Percentiles rank a stretch among this genome's conserved stretches.
Evolutionary conservation across 2,329 filamentous ascomycete species (phyloP).

Genomic region (Nakataea oryzae): DNA sequence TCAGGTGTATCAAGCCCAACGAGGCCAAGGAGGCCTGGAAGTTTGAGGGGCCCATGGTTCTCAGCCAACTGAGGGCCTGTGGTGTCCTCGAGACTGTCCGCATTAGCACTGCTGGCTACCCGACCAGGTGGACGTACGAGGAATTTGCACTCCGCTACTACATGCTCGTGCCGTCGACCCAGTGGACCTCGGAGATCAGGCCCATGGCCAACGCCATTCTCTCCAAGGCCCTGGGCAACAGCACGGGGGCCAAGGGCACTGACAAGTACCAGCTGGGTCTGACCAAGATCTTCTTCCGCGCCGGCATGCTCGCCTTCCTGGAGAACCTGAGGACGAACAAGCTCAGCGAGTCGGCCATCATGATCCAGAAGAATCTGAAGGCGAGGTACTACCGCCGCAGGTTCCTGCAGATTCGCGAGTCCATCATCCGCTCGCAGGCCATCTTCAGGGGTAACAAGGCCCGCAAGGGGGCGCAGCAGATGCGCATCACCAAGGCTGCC

Average conservation of each 20-base stretch:
- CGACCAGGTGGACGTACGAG: slow-evolving; percentile 96
- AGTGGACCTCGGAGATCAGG: slow-evolving; percentile 90
- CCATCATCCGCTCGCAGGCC: slow-evolving; percentile 73
- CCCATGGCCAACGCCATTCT: slow-evolving; percentile 91
- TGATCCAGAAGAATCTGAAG: slow-evolving; percentile 97
- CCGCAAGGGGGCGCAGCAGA: slow-evolving; percentile 66
- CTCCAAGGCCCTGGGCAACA: slow-evolving; percentile 73
- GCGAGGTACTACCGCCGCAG: slow-evolving; percentile 91
- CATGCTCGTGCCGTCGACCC: slow-evolving; percentile 82
- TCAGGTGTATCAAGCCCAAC: slow-evolving; percentile 97
- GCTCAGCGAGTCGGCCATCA: slow-evolving; percentile 85
- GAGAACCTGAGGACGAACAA: slow-evolving; percentile 87
- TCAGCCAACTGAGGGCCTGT: slow-evolving; percentile 92
- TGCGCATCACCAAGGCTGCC: slow-evolving; percentile 74
- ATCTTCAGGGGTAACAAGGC: slow-evolving; percentile 68
- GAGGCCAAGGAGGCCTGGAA: slow-evolving; percentile 96
- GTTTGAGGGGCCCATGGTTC: slow-evolving; percentile 97
- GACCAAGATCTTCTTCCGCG: slow-evolving; percentile 98
- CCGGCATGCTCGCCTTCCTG: slow-evolving; percentile 95
- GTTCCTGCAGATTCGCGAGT: slow-evolving; percentile 76
- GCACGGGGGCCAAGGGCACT: slow-evolving; percentile 53
- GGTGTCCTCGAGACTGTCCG: slow-evolving; percentile 97
- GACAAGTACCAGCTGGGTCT: slow-evolving; percentile 97
- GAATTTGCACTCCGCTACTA: slow-evolving; percentile 97
- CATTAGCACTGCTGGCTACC: slow-evolving; percentile 95